Evolutionary conservation across 768 basidiomycete genomes (phyloP), one percentile per base, ranked within the genome.

Genomic region (Amanita molliuscula): DNA sequence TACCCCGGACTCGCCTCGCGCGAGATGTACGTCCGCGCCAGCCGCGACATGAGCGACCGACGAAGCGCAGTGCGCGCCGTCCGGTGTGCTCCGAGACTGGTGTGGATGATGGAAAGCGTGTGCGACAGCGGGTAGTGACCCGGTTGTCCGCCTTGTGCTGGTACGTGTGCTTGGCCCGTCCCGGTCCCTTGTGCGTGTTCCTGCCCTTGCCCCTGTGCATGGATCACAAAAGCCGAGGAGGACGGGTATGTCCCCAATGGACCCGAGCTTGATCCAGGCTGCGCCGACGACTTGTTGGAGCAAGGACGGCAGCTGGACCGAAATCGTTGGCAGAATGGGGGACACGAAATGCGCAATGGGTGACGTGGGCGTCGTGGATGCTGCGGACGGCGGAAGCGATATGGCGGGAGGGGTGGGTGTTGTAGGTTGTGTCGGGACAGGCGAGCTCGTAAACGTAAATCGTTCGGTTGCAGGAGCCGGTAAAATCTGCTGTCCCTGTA

Each of bases 21-120:
- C 3, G 71, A 66, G 50, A 87, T 83, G 56, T 78, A 84, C 3
- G 82, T 79, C 23, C 82, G 72, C 0, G 82, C 85, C 28, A 88
- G 74, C 21, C 81, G 74, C 10, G 76, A 71, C 18, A 70, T 70
- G 16, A 89, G 67, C 0, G 76, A 76, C 41, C 77, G 75, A 4
- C 87, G 76, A 28, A 88, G 76, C 53, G 77, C 76, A 21, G 75
- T 71, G 26, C 85, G 75, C 20, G 88, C 62, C 0, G 79, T 81
- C 15, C 85, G 71, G 44, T 77, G 72, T 0, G 80, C 81, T 5
- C 82, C 82, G 25, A 79, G 67, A 15, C 79, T 74, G 0, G 73
- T 74, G 53, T 71, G n/a, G 40, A 53, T 20, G 34, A 41, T 41
- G 56, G 50, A 38, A 28, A 33, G 40, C 38, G 35, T 42, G 13